Conservation (phyloP, 495 filamentous ascomycete species). For the Xylaria telfairii region DNA sequence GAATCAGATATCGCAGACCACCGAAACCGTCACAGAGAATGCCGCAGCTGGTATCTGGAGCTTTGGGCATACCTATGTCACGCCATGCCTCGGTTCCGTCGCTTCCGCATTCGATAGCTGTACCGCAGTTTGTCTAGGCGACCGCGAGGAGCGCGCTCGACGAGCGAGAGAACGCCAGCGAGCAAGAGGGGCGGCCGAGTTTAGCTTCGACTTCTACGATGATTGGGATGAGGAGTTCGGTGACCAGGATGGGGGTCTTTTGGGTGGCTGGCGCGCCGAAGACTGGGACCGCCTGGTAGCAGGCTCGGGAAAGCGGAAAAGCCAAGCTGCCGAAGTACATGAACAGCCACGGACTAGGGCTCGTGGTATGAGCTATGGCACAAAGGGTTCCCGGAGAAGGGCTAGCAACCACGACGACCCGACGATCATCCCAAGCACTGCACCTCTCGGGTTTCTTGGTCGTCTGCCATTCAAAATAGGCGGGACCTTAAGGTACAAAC, state of each 20-base stretch:
- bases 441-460: constrained; percentile 82
- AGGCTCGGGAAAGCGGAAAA: constrained; percentile 66
- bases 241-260: constrained; percentile 61
- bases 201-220: constrained; percentile 97
- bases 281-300: constrained; percentile 88
- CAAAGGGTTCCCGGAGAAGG: constrained; percentile 69
- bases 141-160: constrained; percentile 74
- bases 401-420: constrained; percentile 76
- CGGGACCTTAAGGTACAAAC: constrained; percentile 83
- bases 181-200: constrained; percentile 72
- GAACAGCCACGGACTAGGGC: constrained; percentile 72
- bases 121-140: constrained; percentile 72
- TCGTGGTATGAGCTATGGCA: constrained; percentile 88
- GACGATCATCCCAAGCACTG: constrained; percentile 88
- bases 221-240: constrained; percentile 89
- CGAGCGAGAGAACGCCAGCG: constrained; percentile 63
- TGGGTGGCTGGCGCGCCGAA: constrained; percentile 75
- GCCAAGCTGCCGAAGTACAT: constrained; percentile 47
- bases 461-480: constrained; percentile 86
- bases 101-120: constrained; percentile 70
- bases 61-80: constrained; percentile 84
- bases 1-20: constrained; percentile 89
- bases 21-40: constrained; percentile 90
- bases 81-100: constrained; percentile 76
- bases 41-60: constrained; percentile 88